These are phyloP conservation scores for Colletotrichum noveboracense DNA, from an alignment of 2,329 filamentous ascomycete species.

Conservation along the genomic window DNA sequence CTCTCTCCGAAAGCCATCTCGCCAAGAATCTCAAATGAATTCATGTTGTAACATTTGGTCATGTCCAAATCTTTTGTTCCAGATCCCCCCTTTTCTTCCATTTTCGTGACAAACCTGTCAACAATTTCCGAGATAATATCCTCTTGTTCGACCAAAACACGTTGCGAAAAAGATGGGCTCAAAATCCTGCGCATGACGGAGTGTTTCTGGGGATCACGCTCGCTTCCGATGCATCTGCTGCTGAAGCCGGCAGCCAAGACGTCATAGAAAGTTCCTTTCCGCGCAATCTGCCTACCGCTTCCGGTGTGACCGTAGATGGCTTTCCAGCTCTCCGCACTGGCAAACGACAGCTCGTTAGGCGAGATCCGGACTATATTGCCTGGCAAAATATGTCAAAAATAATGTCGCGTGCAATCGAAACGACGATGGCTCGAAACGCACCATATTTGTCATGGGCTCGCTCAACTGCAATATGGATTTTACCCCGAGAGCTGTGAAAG, in stretches of 20 bases:
- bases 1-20: slow-evolving; percentile 33
- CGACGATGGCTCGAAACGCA: neutral
- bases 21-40: slow-evolving; percentile 34
- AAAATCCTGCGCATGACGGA: neutral
- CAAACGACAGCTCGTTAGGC: slow-evolving; percentile 52
- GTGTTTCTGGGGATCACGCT: slow-evolving; percentile 31
- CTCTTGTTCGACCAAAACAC: neutral
- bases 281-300: neutral
- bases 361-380: slow-evolving; percentile 45
- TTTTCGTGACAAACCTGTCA: neutral
- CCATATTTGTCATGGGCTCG: neutral
- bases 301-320: slow-evolving; percentile 41
- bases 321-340: slow-evolving; percentile 36
- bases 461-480: neutral
- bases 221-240: slow-evolving; percentile 29
- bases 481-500: neutral
- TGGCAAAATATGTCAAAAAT: neutral
- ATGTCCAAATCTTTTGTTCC: slow-evolving; percentile 31
- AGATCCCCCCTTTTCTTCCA: neutral
- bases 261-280: slow-evolving; percentile 33
- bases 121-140: neutral
- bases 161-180: neutral
- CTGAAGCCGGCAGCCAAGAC: slow-evolving; percentile 29
- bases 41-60: slow-evolving; percentile 28
- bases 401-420: neutral